Evolutionary conservation across 106 monocot genomes (phyloP).

Genomic region (Phalaenopsis equestris): DNA sequence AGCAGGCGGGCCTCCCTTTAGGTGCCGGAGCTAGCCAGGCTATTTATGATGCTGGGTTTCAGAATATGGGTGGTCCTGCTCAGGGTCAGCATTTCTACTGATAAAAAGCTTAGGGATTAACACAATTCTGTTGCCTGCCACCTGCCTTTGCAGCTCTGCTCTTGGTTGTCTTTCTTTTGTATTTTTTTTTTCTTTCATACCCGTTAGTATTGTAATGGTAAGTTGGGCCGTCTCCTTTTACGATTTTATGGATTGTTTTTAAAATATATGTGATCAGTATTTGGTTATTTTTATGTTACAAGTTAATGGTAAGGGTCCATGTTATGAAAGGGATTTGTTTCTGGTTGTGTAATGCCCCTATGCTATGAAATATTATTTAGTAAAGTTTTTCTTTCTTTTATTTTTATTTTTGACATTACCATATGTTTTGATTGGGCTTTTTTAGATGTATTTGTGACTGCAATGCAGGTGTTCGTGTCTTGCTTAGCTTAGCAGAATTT

Average conservation of each 20-base stretch:
- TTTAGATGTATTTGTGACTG: too few relatives aligned
- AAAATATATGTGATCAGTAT: background rate
- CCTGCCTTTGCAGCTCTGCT: background rate
- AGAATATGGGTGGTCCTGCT: constrained; percentile 31
- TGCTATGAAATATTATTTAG: too few relatives aligned
- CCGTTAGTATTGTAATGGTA: background rate
- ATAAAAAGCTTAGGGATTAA: background rate
- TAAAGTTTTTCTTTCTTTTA: too few relatives aligned
- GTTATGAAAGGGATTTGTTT: too few relatives aligned
- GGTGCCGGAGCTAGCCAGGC: constrained; percentile 56
- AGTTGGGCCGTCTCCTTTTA: background rate
- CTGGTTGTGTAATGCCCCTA: too few relatives aligned
- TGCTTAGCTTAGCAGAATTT: too few relatives aligned
- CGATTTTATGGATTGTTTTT: background rate
- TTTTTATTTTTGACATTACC: too few relatives aligned
- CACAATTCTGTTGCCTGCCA: background rate
- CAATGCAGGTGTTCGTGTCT: too few relatives aligned
- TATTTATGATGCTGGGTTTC: constrained; percentile 66
- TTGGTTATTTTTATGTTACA: too few relatives aligned
- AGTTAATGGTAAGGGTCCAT: too few relatives aligned
- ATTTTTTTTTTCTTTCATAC: background rate
- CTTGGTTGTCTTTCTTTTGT: background rate
- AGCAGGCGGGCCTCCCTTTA: constrained; percentile 49
- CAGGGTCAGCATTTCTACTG: constrained; percentile 21
- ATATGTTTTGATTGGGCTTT: too few relatives aligned